Conservation (phyloP, 176 grass and related monocot species). For the Saccharum spontaneum region DNA sequence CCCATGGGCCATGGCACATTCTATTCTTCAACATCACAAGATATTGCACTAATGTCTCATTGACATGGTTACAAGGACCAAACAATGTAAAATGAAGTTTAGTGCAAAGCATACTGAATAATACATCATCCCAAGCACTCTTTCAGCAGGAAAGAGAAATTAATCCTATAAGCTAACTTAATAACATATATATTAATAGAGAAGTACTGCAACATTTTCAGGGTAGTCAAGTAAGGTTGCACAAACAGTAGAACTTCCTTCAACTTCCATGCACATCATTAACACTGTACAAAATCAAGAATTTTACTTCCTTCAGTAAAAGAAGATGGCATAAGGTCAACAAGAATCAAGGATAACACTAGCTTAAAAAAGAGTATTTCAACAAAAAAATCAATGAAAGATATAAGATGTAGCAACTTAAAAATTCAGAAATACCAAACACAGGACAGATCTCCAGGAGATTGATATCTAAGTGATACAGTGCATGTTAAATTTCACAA, state of each 20-base stretch:
- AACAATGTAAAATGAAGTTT: constrained; percentile 5
- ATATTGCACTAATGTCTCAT: background rate
- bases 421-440: background rate
- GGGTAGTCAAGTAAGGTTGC: background rate
- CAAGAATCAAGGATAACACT: background rate
- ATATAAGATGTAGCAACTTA: constrained; percentile 9
- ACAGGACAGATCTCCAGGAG: constrained; percentile 19
- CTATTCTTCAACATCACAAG: too few species aligned
- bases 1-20: background rate
- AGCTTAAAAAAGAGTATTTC: constrained; percentile 4
- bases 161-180: background rate
- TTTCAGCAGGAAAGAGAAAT: background rate
- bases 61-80: background rate
- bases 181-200: background rate
- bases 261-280: constrained; percentile 30
- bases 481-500: constrained; percentile 36
- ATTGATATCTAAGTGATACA: constrained; percentile 17
- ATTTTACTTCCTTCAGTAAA: constrained; percentile 16
- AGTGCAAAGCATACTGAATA: background rate
- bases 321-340: background rate
- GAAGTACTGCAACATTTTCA: background rate
- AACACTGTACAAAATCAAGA: background rate
- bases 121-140: background rate
- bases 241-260: constrained; percentile 18
- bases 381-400: background rate